These are phyloP conservation scores for Sutorius australiensis DNA, from an alignment of 768 basidiomycete genomes.

Conservation along the genomic window DNA sequence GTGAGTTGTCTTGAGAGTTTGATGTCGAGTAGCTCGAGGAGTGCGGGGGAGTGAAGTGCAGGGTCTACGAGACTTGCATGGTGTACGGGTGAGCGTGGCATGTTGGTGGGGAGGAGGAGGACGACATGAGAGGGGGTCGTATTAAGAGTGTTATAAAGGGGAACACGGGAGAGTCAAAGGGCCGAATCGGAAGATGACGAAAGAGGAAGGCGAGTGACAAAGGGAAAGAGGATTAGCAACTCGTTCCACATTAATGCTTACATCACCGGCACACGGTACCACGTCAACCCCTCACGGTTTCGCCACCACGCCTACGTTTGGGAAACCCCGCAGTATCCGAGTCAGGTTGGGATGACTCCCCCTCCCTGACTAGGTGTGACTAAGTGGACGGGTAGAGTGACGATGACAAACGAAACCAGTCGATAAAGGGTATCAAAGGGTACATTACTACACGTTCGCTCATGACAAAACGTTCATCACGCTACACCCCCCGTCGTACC, in stretches of 20 bases:
- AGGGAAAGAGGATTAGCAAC: constrained; percentile 29
- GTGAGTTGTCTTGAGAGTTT: constrained; percentile 60
- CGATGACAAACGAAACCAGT: background rate
- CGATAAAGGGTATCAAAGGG: constrained; percentile 7
- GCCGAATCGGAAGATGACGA: constrained; percentile 34
- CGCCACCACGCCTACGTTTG: too few relatives aligned
- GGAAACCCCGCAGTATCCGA: too few relatives aligned
- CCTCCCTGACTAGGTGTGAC: constrained; percentile 11
- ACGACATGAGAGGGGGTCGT: constrained; percentile 9
- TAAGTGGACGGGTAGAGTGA: too few relatives aligned
- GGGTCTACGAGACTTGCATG: constrained; percentile 59
- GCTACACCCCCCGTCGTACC: constrained; percentile 4
- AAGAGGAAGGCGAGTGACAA: constrained; percentile 24
- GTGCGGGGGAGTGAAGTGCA: constrained; percentile 56
- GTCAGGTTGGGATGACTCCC: too few relatives aligned
- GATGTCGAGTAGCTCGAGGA: constrained; percentile 65
- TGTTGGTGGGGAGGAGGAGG: constrained; percentile 7
- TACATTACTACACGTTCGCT: background rate
- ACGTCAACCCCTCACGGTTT: too few relatives aligned
- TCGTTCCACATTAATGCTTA: too few relatives aligned
- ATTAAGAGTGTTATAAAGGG: constrained; percentile 29
- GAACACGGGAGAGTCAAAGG: constrained; percentile 25
- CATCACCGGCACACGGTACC: too few relatives aligned
- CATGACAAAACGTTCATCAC: background rate
- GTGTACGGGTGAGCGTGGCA: constrained; percentile 37